Evolutionary conservation across 2,329 filamentous ascomycete genomes (phyloP), one percentile per base, ranked within the genome.

Genomic region (Epicoccum nigrum): DNA sequence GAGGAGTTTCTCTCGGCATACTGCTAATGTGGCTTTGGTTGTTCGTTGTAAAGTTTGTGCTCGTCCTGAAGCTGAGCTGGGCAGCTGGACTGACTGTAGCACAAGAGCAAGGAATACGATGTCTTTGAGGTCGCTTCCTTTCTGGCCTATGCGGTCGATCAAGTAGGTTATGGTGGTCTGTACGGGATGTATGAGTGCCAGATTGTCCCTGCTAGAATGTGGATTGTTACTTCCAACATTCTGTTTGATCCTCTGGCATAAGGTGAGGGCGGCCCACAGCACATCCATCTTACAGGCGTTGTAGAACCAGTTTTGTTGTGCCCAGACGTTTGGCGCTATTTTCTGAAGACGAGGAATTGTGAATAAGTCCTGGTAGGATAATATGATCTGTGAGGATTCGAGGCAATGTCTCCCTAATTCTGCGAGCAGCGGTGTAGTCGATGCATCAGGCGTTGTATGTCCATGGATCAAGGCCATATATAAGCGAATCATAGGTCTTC

Each of bases 181-280:
- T 8, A 63, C 56, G 4, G 50, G 45, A 2, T 16, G 38, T n/a
- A 59, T 17, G n/a, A 59, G 44, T 7, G 23, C 7, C 2, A 32
- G 9, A 7, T 45, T 42, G 12, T 49, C 27, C 7, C 45, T 45
- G n/a, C n/a, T n/a, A n/a, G n/a, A n/a, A n/a, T n/a, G n/a, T 12
- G 33, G 45, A 1, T 45, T 33, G 9, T 51, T n/a, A 7, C 19
- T 9, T 8, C 13, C 27, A 8, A n/a, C n/a, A 16, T 21, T 12
- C 16, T 39, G 39, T 37, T 58, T 69, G 44, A 72, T 64, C 27
- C 67, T 59, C 27, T 64, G 62, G 44, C 69, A 73, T 12, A 70
- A 45, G 16, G 57, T 60, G 5, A 73, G 53, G 5, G 68, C 70
- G 2, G 68, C 65, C 56, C 60, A 67, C 2, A 71, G 40, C 7